These are phyloP conservation scores for Fusarium pseudoanthophilum DNA, from an alignment of 2,329 filamentous ascomycete species.

Conservation along the genomic window DNA sequence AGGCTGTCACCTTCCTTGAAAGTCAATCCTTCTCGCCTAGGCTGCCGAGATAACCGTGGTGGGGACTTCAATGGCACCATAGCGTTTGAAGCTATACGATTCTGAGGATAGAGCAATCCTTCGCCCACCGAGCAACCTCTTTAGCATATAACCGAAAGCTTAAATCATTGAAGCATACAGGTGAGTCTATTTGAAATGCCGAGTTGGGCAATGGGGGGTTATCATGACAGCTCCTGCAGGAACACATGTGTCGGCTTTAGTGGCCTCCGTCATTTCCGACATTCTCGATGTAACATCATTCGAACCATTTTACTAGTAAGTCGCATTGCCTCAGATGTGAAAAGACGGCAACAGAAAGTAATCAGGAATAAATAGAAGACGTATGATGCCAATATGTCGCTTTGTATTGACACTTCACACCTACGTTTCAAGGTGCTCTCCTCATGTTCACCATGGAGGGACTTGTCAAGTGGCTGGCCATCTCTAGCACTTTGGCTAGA, in stretches of 20 bases:
- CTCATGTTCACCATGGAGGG: neutral
- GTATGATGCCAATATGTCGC: neutral
- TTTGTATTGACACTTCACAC: fast-evolving
- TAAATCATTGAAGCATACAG: neutral
- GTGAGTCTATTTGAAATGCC: neutral
- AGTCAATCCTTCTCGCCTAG: fast-evolving
- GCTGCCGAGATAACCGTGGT: neutral
- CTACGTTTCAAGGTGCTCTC: neutral
- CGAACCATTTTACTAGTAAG: neutral
- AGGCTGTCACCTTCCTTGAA: neutral
- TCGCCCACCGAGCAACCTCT: neutral
- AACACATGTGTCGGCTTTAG: neutral
- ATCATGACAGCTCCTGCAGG: neutral
- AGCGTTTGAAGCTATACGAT: neutral
- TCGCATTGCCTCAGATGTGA: neutral
- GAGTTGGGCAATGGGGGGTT: neutral
- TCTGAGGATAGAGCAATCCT: neutral
- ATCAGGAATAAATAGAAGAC: neutral
- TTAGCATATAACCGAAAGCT: neutral
- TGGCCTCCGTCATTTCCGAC: neutral
- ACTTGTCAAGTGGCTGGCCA: neutral
- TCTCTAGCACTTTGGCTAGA: neutral
- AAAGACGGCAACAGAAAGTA: fast-evolving
- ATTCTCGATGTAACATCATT: neutral
- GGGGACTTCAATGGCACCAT: neutral